phyloP scores from a whole-genome alignment of 805 yeast species.

The Candida anglica region DNA sequence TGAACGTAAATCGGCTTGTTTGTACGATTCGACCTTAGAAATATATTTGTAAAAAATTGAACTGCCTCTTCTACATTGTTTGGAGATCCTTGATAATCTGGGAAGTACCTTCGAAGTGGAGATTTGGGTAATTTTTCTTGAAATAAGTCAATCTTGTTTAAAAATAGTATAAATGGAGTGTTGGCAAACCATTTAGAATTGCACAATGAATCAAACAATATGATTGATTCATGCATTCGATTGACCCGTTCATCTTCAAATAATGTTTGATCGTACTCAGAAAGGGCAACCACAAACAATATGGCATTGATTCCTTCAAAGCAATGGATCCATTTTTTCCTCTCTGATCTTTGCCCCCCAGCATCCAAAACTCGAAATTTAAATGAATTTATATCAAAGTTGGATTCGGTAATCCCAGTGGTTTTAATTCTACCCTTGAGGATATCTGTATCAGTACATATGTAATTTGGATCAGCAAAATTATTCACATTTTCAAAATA shows the following conservation, averaged over 20 bases:
- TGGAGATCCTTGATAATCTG: slow-evolving; percentile 66
- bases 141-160: slow-evolving; percentile 85
- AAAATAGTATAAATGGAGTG: slow-evolving; percentile 84
- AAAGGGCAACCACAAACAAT: slow-evolving; percentile 80
- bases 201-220: slow-evolving; percentile 76
- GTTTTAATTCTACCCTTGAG: slow-evolving; percentile 90
- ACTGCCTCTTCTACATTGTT: slow-evolving; percentile 64
- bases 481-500: slow-evolving; percentile 72
- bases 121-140: slow-evolving; percentile 62
- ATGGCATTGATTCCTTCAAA: slow-evolving; percentile 88
- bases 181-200: slow-evolving; percentile 81
- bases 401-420: slow-evolving; percentile 89
- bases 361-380: slow-evolving; percentile 85
- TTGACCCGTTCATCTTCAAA: slow-evolving; percentile 88
- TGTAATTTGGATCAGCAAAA: slow-evolving; percentile 60
- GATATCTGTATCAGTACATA: slow-evolving; percentile 79
- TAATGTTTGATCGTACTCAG: slow-evolving; percentile 88
- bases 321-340: slow-evolving; percentile 93
- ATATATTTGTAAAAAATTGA: slow-evolving; percentile 65
- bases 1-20: slow-evolving; percentile 83
- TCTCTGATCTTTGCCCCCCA: slow-evolving; percentile 91
- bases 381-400: slow-evolving; percentile 60
- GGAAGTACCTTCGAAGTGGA: slow-evolving; percentile 71
- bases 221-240: slow-evolving; percentile 86
- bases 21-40: slow-evolving; percentile 59